phyloP scores from a whole-genome alignment of 2,329 filamentous ascomycete species.

The Xylariaceae sp. region DNA sequence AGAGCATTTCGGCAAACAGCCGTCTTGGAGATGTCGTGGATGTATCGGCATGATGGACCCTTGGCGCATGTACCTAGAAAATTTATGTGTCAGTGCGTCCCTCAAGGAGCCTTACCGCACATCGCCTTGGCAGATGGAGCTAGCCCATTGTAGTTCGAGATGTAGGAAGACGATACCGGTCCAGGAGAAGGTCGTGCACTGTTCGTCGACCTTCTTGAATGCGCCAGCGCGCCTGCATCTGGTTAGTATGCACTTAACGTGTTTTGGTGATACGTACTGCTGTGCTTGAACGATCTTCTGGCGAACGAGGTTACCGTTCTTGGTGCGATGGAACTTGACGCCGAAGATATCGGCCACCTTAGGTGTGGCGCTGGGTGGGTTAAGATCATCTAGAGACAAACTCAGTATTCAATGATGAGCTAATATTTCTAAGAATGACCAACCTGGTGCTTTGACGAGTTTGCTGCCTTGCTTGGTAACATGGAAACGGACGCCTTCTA shows the following conservation, averaged over 20 bases:
- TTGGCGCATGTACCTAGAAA: conserved; percentile 76
- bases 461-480: conserved; percentile 79
- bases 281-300: conserved; percentile 71
- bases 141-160: conserved; percentile 29
- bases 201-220: conserved; percentile 66
- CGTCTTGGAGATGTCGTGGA: conserved; percentile 82
- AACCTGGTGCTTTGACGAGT: conserved; percentile 69
- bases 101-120: conserved; percentile 38
- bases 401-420: conserved; percentile 22
- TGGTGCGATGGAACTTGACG: conserved; percentile 80
- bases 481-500: conserved; percentile 70
- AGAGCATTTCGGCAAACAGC: conserved; percentile 86
- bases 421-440: too few relatives aligned
- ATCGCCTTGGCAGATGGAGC: conserved; percentile 30
- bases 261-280: conserved; percentile 54
- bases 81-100: conserved; percentile 41
- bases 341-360: conserved; percentile 70
- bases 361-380: conserved; percentile 64
- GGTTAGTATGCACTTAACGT: conserved; percentile 36
- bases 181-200: conserved; percentile 68
- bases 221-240: conserved; percentile 45
- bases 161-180: conserved; percentile 58
- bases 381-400: conserved; percentile 48
- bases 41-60: conserved; percentile 73
- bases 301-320: conserved; percentile 81